Percentiles rank a stretch among this genome's conserved stretches.
These are phyloP conservation scores for Geoglossum cookeanum DNA, from an alignment of 2,329 filamentous ascomycete species.

Conservation along the genomic window DNA sequence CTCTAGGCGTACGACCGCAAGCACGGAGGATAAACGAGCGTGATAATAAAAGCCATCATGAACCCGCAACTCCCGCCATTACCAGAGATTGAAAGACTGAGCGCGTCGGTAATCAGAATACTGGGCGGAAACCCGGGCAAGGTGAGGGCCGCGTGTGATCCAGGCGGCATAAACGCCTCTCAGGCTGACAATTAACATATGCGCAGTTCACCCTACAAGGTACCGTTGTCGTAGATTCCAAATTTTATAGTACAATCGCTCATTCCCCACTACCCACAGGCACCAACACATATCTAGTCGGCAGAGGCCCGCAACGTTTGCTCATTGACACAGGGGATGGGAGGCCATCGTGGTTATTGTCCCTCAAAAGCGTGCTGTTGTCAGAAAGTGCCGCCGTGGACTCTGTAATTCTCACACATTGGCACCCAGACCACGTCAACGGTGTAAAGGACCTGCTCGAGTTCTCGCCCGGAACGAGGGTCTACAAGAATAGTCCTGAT, in stretches of 20 bases:
- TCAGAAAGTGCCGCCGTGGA: slow-evolving; percentile 50
- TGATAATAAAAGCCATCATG: slow-evolving; percentile 25
- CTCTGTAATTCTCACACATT: slow-evolving; percentile 68
- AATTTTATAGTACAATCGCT: background rate
- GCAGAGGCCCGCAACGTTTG: slow-evolving; percentile 51
- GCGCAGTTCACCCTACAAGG: slow-evolving; percentile 43
- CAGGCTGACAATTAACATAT: background rate
- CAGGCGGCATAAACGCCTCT: background rate
- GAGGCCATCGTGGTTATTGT: slow-evolving; percentile 48
- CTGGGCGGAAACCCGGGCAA: slow-evolving; percentile 84
- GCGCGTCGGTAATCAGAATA: slow-evolving; percentile 60
- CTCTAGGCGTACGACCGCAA: background rate
- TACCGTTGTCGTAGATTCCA: slow-evolving; percentile 12
- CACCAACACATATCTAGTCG: slow-evolving; percentile 90
- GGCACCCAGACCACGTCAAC: slow-evolving; percentile 73
- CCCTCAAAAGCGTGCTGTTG: slow-evolving; percentile 43
- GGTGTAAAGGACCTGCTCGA: slow-evolving; percentile 52
- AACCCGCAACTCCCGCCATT: slow-evolving; percentile 42
- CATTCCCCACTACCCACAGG: slow-evolving; percentile 22
- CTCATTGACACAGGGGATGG: slow-evolving; percentile 87
- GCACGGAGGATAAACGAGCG: background rate
- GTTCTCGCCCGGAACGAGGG: slow-evolving; percentile 39
- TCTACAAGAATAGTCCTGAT: slow-evolving; percentile 48
- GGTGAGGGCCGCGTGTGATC: slow-evolving; percentile 23
- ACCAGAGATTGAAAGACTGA: slow-evolving; percentile 58